These are phyloP conservation scores for Mycosphaerelloides madeirae DNA, from an alignment of 2,329 filamentous ascomycete species.

Conservation along the genomic window DNA sequence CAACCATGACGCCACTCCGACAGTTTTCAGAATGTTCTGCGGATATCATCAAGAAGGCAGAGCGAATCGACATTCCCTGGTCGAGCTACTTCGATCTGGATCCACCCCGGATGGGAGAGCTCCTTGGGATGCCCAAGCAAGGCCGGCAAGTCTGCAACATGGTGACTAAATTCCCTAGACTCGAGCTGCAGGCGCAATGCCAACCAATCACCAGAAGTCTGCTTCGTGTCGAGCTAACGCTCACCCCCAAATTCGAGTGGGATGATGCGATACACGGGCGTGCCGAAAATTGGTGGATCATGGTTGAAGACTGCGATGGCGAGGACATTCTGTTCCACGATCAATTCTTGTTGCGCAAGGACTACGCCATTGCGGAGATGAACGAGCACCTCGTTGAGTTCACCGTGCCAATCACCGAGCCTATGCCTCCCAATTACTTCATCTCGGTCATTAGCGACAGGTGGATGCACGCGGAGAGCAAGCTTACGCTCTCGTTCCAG, in stretches of 20 bases:
- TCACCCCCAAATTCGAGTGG: conserved; percentile 94
- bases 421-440: conserved; percentile 98
- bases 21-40: conserved; percentile 80
- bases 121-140: conserved; percentile 83
- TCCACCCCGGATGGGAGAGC: conserved; percentile 90
- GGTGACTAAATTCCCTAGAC: conserved; percentile 85
- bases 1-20: conserved; percentile 91
- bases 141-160: conserved; percentile 80
- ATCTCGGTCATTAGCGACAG: conserved; percentile 90
- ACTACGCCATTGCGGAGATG: conserved; percentile 77
- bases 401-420: conserved; percentile 92
- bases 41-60: conserved; percentile 86
- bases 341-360: conserved; percentile 83
- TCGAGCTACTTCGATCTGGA: conserved; percentile 92
- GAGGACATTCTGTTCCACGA: conserved; percentile 95
- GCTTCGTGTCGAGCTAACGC: conserved; percentile 81
- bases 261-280: conserved; percentile 82
- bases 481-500: conserved; percentile 87
- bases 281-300: conserved; percentile 92
- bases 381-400: conserved; percentile 96
- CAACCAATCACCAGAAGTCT: conserved; percentile 93
- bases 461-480: conserved; percentile 98
- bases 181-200: conserved; percentile 89
- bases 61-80: conserved; percentile 93
- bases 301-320: conserved; percentile 95